Base-by-base conservation (phyloP, 2,329 filamentous ascomycete genomes). In the Epichloe bromicola region DNA sequence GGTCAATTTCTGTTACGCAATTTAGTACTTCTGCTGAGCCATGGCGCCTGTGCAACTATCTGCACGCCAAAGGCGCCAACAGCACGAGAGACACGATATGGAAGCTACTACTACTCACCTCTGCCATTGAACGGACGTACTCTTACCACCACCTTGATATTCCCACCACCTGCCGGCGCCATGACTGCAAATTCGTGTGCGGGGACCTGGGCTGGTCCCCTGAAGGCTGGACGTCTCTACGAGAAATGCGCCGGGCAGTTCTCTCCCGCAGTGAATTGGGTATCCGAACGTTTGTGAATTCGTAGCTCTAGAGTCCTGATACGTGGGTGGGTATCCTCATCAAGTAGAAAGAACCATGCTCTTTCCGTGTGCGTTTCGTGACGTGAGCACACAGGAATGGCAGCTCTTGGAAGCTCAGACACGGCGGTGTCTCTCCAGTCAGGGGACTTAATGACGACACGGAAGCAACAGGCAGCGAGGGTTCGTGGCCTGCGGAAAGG, bases 91-190 rank as follows among this genome's bases (percentile, higher is more conserved):
- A 23, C 8, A n/a, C 8, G 17, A 37, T 4, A 37, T 17, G 45
- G 36, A 10, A 11, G 20, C 36, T 19, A n/a, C 19, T 19, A n/a
- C 19, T 37, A 59, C 74, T 53, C 75, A 91, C 89, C 88, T 91
- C 90, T 83, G 64, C 82, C 83, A 70, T 98, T 98, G 74, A 98
- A 98, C 48, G 93, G 93, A 66, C 93, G 82, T 61, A 86, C 84
- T 73, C 93, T 83, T 75, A 98, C 93, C 76, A 98, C 93, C 74
- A 98, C 93, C 83, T 98, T 98, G 70, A 98, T 98, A 67, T 98
- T 98, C 66, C 93, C 90, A 72, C 86, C 89, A 64, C 87, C 87
- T 60, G 79, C 73, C 55, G 74, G 67, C 58, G 67, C 61, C 67
- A 70, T 70, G 61, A 50, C 57, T 61, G 58, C 58, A 55, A 53